phyloP scores from a whole-genome alignment of 1,284 basidiomycete species.

The Heterobasidion parviporum region DNA sequence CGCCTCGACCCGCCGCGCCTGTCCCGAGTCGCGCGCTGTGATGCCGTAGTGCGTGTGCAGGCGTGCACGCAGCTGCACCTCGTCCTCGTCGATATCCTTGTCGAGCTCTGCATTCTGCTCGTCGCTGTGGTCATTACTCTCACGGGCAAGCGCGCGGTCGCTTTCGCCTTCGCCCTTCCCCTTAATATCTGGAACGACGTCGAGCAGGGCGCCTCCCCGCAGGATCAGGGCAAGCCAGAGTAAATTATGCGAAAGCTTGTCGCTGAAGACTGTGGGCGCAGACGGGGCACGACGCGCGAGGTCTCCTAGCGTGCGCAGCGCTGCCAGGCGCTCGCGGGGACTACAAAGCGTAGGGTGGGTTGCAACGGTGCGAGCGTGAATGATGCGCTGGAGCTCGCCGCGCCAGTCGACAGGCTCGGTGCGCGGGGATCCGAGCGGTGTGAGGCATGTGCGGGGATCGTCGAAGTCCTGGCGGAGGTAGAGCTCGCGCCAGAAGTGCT shows the following conservation, averaged over 20 bases:
- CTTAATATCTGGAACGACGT: not conserved
- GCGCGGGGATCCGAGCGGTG: constrained; percentile 28
- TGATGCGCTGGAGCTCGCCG: constrained; percentile 38
- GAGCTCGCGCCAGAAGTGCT: constrained; percentile 50
- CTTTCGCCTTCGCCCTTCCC: too few species aligned
- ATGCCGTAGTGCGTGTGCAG: constrained; percentile 51
- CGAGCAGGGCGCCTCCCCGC: constrained; percentile 34
- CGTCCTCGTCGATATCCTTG: not conserved
- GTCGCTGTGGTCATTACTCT: too few species aligned
- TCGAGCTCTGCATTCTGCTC: not conserved
- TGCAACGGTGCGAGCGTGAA: constrained; percentile 39
- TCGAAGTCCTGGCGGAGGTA: constrained; percentile 54
- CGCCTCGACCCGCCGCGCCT: constrained; percentile 26
- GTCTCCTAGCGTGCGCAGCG: constrained; percentile 40
- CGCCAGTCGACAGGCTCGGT: constrained; percentile 41
- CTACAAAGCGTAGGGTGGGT: constrained; percentile 23
- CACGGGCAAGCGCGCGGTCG: too few species aligned
- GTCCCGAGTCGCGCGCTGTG: constrained; percentile 31
- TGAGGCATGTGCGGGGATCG: constrained; percentile 42
- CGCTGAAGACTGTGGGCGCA: constrained; percentile 18
- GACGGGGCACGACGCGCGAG: constrained; percentile 35
- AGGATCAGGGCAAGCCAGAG: constrained; percentile 41
- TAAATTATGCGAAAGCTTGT: constrained; percentile 38
- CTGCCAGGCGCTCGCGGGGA: constrained; percentile 26
- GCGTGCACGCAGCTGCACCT: constrained; percentile 32